Evolutionary conservation across 1,284 basidiomycete genomes (phyloP).

Genomic region (Malassezia nana): DNA sequence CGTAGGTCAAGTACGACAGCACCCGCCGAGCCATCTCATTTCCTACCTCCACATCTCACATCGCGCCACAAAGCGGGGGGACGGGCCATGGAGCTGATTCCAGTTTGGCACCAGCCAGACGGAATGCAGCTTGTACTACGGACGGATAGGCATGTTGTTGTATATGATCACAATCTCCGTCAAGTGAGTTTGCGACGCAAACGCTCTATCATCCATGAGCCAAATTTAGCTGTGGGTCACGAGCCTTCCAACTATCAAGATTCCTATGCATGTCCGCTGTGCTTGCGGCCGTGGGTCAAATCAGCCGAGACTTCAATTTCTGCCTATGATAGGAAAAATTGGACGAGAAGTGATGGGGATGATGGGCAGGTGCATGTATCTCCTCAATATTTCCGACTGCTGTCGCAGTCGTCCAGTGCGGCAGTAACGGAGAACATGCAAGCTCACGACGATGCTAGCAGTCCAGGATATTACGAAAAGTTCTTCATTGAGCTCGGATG

Average conservation of each 20-base stretch:
- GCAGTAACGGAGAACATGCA: not conserved
- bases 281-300: conserved; percentile 1
- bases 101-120: conserved; percentile 7
- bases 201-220: not conserved
- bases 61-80: not conserved
- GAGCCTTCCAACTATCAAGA: not conserved
- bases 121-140: conserved; percentile 35
- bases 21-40: not conserved
- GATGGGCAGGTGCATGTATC: conserved; percentile 20
- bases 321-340: not conserved
- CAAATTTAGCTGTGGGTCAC: not conserved
- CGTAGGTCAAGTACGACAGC: not conserved
- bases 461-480: conserved; percentile 54
- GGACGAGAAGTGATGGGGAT: conserved; percentile 1
- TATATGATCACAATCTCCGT: conserved; percentile 26
- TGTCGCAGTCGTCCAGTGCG: conserved; percentile 20
- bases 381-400: conserved; percentile 35
- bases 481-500: conserved; percentile 79
- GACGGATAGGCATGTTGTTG: conserved; percentile 28
- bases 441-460: conserved; percentile 10
- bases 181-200: conserved; percentile 24
- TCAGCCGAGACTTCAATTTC: not conserved
- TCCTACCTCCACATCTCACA: conserved; percentile 9
- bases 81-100: conserved; percentile 23
- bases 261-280: conserved; percentile 8